Evolutionary conservation across 352 stramenopile genomes (phyloP), one percentile per base, ranked within the genome.

Genomic region (Salisapilia sapeloensis): DNA sequence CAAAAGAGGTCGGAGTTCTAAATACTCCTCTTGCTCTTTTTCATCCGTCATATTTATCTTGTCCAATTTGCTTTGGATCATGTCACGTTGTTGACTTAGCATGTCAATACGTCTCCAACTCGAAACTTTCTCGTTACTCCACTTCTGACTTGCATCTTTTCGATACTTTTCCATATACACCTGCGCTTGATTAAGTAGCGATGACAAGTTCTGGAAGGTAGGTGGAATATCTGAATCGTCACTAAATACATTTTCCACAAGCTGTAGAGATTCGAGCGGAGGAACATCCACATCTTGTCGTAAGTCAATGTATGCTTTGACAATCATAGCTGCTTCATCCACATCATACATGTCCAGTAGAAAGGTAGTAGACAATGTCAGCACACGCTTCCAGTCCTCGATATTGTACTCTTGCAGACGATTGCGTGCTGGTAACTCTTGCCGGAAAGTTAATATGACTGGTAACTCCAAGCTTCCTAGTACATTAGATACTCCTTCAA

Each of bases 71-170:
- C 65, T 58, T 6, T 69, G 54, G 21, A 84, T 80, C 16, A 44
- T 63, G 19, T 53, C 39, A 7, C 62, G 65, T 27, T 84, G 69
- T 30, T 64, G 55, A 14, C 37, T 44, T 17, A 84, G 37, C 28
- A 79, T 53, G n/a, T 81, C 69, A 33, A 84, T 75, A 8, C 69
- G 60, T 28, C 71, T 74, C 37, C 53, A 56, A 21, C 75, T 66
- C 0, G 60, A 62, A 29, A 40, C 43, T 45, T 82, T 84, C 14
- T 49, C 50, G 0, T 60, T 48, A 29, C 57, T 72, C 60, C 62
- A 84, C 28, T 50, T 47, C 25, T 66, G 60, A 5, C 56, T 14
- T 11, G 62, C 42, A 6, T 59, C 57, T 23, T 77, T 76, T 11
- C 49, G 46, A 2, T 61, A 46, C 27, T 46, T 18, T 2, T 75